Conservation (phyloP, 495 filamentous ascomycete genomes). For the Neurospora tetrasperma region DNA sequence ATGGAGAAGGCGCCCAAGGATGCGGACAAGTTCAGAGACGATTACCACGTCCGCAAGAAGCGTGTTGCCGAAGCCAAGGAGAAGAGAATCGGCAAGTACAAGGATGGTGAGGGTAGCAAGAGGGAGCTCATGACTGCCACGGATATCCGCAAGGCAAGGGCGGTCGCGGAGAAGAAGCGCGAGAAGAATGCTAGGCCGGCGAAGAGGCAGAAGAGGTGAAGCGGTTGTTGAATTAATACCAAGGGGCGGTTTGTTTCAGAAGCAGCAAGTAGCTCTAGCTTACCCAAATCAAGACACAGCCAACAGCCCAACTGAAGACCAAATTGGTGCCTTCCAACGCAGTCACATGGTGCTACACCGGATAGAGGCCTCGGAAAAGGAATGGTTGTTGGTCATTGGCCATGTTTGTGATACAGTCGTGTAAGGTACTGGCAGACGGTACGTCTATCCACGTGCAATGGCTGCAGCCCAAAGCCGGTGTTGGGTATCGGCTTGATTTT, state of each 20-base stretch:
- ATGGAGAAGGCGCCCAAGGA: slow-evolving; percentile 79
- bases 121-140: slow-evolving; percentile 71
- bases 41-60: slow-evolving; percentile 87
- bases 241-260: neutral
- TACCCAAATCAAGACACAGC: neutral
- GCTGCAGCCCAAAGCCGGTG: neutral
- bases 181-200: slow-evolving; percentile 87
- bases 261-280: neutral
- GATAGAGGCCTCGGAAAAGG: neutral
- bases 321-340: neutral
- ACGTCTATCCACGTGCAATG: neutral
- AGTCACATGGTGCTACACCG: neutral
- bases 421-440: neutral
- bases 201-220: slow-evolving; percentile 45
- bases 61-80: slow-evolving; percentile 77
- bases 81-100: slow-evolving; percentile 64
- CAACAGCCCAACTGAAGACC: neutral
- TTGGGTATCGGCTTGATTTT: neutral
- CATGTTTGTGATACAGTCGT: neutral
- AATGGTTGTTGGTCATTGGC: neutral
- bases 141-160: slow-evolving; percentile 74
- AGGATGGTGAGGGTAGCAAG: slow-evolving; percentile 52
- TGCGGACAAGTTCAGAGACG: slow-evolving; percentile 79
- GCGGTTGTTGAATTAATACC: neutral
- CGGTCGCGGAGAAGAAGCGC: slow-evolving; percentile 59